A percentile compares a stretch with the other conserved stretches of the same genome.
Conservation (phyloP, 148 eudicot species). For the Cornus kousa region DNA sequence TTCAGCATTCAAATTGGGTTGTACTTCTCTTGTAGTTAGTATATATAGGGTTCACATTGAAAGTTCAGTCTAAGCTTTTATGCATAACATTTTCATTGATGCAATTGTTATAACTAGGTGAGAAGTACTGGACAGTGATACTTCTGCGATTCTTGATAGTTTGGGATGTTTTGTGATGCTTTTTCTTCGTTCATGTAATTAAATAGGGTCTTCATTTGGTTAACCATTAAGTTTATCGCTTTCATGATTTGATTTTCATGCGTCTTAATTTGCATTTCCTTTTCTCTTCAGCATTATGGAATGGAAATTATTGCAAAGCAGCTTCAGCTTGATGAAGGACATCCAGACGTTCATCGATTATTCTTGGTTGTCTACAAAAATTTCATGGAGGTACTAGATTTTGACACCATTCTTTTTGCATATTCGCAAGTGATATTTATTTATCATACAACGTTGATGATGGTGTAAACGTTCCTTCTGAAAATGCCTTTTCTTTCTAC, state of each 20-base stretch:
- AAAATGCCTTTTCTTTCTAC: too few relatives aligned
- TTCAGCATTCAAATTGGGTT: background rate
- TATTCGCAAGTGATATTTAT: background rate
- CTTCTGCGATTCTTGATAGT: background rate
- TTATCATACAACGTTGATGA: too few relatives aligned
- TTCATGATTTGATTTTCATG: background rate
- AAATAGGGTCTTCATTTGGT: background rate
- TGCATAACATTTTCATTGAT: background rate
- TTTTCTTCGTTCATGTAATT: background rate
- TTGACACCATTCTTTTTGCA: background rate
- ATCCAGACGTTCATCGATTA: conserved; percentile 71
- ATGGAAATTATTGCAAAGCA: conserved; percentile 84
- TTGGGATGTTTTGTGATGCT: background rate
- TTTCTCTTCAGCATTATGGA: conserved; percentile 64
- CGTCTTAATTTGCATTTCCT: background rate
- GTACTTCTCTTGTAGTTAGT: too few relatives aligned
- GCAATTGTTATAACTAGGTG: background rate
- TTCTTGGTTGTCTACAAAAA: conserved; percentile 66
- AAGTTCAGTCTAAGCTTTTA: too few relatives aligned
- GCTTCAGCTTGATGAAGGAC: conserved; percentile 61
- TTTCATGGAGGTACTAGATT: conserved; percentile 76
- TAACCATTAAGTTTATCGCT: too few relatives aligned
- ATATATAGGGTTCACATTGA: too few relatives aligned
- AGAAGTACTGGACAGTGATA: background rate
- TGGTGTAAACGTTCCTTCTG: too few relatives aligned